Evolutionary conservation across 148 eudicot genomes (phyloP).

Genomic region (Camellia japonica): DNA sequence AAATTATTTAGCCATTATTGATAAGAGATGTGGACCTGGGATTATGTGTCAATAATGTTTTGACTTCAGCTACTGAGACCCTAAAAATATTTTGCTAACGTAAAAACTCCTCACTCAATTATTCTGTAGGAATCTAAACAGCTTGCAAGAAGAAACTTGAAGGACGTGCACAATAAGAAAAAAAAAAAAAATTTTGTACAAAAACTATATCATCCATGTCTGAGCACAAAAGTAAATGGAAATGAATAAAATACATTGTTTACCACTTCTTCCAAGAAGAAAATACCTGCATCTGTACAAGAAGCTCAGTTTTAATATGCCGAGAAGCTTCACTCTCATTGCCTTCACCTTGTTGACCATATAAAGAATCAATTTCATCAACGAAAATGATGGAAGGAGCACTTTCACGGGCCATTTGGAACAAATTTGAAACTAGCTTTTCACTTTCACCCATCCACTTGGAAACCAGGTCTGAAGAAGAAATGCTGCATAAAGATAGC

Average conservation of each 20-base stretch:
- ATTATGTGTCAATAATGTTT: no score
- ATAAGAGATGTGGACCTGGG: no score
- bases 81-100: no score
- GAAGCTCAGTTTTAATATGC: neutral
- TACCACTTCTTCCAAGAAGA: neutral
- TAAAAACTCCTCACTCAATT: no score
- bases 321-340: neutral
- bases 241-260: neutral
- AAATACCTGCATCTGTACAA: neutral
- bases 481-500: neutral
- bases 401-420: neutral
- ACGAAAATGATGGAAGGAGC: neutral
- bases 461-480: neutral
- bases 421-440: neutral
- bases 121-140: no score
- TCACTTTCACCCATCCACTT: neutral
- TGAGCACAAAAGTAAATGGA: no score
- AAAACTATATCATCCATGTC: no score
- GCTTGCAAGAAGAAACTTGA: no score
- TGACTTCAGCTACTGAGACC: no score
- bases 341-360: neutral
- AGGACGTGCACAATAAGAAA: no score
- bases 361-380: neutral
- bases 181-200: no score
- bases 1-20: no score